phyloP scores from a whole-genome alignment of 768 basidiomycete genomes.

The Trametes sanguinea region DNA sequence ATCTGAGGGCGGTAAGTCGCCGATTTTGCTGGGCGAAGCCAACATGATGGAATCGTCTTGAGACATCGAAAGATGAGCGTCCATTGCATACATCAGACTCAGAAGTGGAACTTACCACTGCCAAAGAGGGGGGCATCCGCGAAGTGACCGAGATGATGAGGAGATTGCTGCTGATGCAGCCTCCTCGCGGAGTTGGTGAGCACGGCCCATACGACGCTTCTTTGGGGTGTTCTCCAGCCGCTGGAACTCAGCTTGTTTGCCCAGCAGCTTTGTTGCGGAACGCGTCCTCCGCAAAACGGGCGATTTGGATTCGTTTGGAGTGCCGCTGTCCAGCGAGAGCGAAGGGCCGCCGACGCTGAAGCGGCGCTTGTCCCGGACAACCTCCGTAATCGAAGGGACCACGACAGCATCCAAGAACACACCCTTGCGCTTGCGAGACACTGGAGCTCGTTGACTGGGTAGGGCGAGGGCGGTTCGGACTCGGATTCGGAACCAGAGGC shows the following conservation, averaged over 20 bases:
- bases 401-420: slow-evolving; percentile 55
- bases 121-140: slow-evolving; percentile 29
- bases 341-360: slow-evolving; percentile 1
- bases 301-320: neutral
- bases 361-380: slow-evolving; percentile 20
- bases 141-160: slow-evolving; percentile 28
- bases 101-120: slow-evolving; percentile 36
- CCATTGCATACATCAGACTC: neutral
- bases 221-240: slow-evolving; percentile 16
- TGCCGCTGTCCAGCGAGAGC: slow-evolving; percentile 1
- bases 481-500: neutral
- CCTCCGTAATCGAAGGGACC: slow-evolving; percentile 41
- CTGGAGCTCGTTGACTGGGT: neutral
- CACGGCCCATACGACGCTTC: slow-evolving; percentile 20
- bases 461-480: neutral
- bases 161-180: slow-evolving; percentile 15
- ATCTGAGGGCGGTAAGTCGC: slow-evolving; percentile 54
- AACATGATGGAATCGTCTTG: slow-evolving; percentile 54
- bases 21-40: slow-evolving; percentile 17
- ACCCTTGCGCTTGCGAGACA: slow-evolving; percentile 48
- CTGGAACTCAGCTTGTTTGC: slow-evolving; percentile 10
- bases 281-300: slow-evolving; percentile 18
- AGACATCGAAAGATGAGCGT: neutral
- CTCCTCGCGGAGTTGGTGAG: slow-evolving; percentile 11
- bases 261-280: slow-evolving; percentile 21